A percentile compares a stretch with the other conserved stretches of the same genome.
These are phyloP conservation scores for Triticum timopheevii DNA, from an alignment of 176 grass and related monocot genomes.

Conservation along the genomic window DNA sequence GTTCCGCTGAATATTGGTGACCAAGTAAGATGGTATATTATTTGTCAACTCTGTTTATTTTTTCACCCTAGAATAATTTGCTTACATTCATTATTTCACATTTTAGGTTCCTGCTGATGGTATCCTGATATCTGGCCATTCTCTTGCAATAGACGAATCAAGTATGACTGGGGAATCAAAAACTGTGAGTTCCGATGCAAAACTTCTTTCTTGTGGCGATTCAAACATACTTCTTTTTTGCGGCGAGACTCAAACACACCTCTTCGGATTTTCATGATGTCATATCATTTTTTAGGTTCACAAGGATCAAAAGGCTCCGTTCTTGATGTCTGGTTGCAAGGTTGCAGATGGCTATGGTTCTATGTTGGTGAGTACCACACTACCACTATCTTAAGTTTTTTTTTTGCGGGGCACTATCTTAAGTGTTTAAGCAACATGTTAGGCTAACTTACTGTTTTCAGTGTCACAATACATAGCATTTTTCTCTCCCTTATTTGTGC, in stretches of 20 bases:
- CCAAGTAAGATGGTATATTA: conserved; percentile 76
- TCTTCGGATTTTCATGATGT: background rate
- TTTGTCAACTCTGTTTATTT: conserved; percentile 24
- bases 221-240: background rate
- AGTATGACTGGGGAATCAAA: conserved; percentile 96
- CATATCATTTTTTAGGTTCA: conserved; percentile 57
- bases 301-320: conserved; percentile 84
- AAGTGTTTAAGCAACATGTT: conserved; percentile 25
- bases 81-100: conserved; percentile 28
- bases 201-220: background rate
- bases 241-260: background rate
- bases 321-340: conserved; percentile 98
- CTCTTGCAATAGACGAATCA: conserved; percentile 98
- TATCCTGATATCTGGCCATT: conserved; percentile 85
- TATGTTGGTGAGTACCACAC: conserved; percentile 72
- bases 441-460: conserved; percentile 13
- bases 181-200: conserved; percentile 57
- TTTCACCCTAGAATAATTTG: conserved; percentile 25
- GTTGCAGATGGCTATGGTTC: conserved; percentile 95
- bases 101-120: conserved; percentile 93
- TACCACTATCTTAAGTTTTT: conserved; percentile 5
- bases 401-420: background rate
- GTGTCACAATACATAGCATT: background rate
- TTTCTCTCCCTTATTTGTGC: conserved; percentile 31
- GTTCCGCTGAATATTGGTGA: conserved; percentile 98